phyloP scores from a whole-genome alignment of 148 eudicot genomes.

The Rhododendron griersonianum region DNA sequence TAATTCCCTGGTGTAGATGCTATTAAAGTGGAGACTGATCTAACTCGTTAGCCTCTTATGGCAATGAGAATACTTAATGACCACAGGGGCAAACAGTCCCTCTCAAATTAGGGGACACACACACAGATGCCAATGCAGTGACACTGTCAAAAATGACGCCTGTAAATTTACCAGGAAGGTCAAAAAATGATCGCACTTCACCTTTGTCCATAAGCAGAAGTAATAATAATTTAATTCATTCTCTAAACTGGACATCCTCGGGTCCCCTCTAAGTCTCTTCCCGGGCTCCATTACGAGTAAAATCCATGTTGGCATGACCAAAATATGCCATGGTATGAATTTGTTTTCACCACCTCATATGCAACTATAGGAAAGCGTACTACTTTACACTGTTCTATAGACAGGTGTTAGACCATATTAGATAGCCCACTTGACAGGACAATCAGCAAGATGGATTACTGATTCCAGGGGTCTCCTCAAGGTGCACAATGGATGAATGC shows the following conservation, averaged over 20 bases:
- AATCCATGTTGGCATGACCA: background rate
- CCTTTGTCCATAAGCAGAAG: background rate
- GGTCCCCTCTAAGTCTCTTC: background rate
- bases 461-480: conserved; percentile 12
- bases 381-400: background rate
- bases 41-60: background rate
- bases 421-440: background rate
- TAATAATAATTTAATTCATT: background rate
- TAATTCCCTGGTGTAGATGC: background rate
- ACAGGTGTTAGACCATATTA: background rate
- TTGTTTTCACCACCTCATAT: background rate
- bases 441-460: conserved; percentile 1
- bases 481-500: conserved; percentile 18
- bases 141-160: background rate
- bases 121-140: background rate
- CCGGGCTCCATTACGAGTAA: background rate
- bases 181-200: background rate
- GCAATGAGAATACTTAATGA: background rate
- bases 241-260: background rate
- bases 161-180: background rate
- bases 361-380: background rate
- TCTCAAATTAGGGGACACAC: background rate
- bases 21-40: background rate
- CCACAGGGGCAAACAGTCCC: background rate
- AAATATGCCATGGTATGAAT: background rate